Evolutionary conservation across 2,329 filamentous ascomycete species (phyloP).

Genomic region (Moelleriella libera): DNA sequence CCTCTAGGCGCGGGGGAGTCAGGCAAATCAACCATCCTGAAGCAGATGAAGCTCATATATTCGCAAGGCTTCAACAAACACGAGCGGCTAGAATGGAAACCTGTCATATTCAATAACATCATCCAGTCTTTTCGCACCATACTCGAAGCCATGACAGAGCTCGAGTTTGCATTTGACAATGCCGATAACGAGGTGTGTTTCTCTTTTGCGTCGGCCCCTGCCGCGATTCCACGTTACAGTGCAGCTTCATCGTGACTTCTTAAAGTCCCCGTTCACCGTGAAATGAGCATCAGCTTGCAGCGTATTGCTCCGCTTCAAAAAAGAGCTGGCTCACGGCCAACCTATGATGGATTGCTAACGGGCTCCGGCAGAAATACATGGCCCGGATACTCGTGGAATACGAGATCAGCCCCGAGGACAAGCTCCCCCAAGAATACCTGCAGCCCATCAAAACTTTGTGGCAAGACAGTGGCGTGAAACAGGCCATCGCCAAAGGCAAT

Average conservation of each 20-base stretch:
- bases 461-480: conserved; percentile 69
- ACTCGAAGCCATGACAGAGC: conserved; percentile 79
- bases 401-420: conserved; percentile 71
- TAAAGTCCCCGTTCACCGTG: too few relatives aligned
- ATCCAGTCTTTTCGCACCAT: conserved; percentile 85
- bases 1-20: conserved; percentile 71
- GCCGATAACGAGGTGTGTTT: conserved; percentile 63
- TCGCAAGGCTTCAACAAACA: conserved; percentile 78
- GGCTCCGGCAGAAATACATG: conserved; percentile 53
- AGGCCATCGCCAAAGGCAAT: conserved; percentile 85
- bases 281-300: too few relatives aligned
- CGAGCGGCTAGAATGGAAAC: conserved; percentile 86
- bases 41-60: conserved; percentile 98
- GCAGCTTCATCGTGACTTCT: too few relatives aligned
- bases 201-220: too few relatives aligned
- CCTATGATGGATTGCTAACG: too few relatives aligned
- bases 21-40: conserved; percentile 88
- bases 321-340: too few relatives aligned
- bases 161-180: conserved; percentile 65
- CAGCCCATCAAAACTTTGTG: conserved; percentile 74
- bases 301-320: too few relatives aligned
- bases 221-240: too few relatives aligned
- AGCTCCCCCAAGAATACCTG: conserved; percentile 64
- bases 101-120: conserved; percentile 91
- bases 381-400: conserved; percentile 63